Base-by-base conservation (phyloP, 2,329 filamentous ascomycete genomes). In the Penicillium thymicola region DNA sequence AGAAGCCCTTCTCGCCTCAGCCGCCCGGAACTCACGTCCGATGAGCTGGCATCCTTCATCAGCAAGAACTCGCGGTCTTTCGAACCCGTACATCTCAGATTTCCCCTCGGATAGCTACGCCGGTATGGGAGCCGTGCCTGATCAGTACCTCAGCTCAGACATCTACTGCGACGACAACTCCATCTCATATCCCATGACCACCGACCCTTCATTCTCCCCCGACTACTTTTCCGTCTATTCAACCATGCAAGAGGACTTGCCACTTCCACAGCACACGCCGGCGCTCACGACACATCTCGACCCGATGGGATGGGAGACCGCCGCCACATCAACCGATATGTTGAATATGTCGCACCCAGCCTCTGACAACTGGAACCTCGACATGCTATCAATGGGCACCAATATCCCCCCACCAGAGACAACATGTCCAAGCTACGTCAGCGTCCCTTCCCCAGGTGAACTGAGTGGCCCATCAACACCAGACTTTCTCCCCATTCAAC, bases 1-100 rank as follows among this genome's bases (percentile, higher is more conserved):
- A 57, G 68, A 78, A 44, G 68, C 69, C 61, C 55, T 76, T 58
- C 66, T 79, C 62, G 69, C 76, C 54, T 69, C 60, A 25, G 68
- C 60, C 48, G 74, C 72, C 38, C 75, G 71, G 64, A 58, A 79
- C 38, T 74, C 75, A 51, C 82, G 89, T 41, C 88, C 89, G 6
- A 78, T 89, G 44, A 91, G 88, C 78, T 92, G 89, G 89, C 89
- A 92, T 70, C 87, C 88, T 3, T 82, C 83, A 23, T 83, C 86
- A 10, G 56, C 72, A 73, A 55, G 68, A 68, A 32, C 67, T 66
- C 51, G 70, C 70, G 67, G 63, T 5, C 66, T 68, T 52, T 60
- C 66, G 2, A 61, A 63, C 25, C 59, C 67, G 10, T 65, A 63
- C 48, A 49, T 59, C 27, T 59, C 66, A 6, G 48, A 63, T 11